A percentile compares a stretch with the other conserved stretches of the same genome.
Evolutionary conservation across 2,329 filamentous ascomycete genomes (phyloP).

Genomic region (Cladosporium sp.): DNA sequence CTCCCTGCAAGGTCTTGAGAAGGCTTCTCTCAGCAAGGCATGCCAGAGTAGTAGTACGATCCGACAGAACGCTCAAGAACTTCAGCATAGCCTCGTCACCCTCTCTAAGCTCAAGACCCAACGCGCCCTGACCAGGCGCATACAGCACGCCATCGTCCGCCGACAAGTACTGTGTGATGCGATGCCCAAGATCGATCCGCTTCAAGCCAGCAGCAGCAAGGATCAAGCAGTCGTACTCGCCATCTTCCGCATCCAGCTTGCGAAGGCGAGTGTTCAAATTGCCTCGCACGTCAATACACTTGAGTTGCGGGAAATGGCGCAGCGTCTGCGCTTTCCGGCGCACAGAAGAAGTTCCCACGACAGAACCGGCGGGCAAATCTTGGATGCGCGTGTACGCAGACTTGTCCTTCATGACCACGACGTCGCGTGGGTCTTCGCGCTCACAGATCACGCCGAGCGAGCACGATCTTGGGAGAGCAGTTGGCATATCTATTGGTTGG

Average conservation of each 20-base stretch:
- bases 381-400: conserved; percentile 58
- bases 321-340: conserved; percentile 76
- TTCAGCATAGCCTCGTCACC: conserved; percentile 59
- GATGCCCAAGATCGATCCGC: conserved; percentile 62
- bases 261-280: conserved; percentile 79
- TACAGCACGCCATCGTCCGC: conserved; percentile 69
- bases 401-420: conserved; percentile 38
- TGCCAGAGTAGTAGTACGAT: conserved; percentile 62
- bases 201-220: conserved; percentile 80
- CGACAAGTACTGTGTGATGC: conserved; percentile 74
- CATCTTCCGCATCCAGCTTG: conserved; percentile 74
- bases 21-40: conserved; percentile 74
- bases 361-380: conserved; percentile 69
- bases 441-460: conserved; percentile 68
- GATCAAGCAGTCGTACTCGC: conserved; percentile 72
- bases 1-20: conserved; percentile 81
- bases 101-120: conserved; percentile 74
- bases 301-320: conserved; percentile 67
- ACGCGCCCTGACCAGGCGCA: conserved; percentile 84
- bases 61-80: conserved; percentile 59
- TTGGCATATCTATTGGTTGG: conserved; percentile 60
- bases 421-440: conserved; percentile 57
- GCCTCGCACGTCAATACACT: conserved; percentile 75
- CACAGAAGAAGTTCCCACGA: conserved; percentile 84
- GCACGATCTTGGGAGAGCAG: conserved; percentile 69